phyloP scores from a whole-genome alignment of 2,329 filamentous ascomycete genomes.

The Myotisia sp. region DNA sequence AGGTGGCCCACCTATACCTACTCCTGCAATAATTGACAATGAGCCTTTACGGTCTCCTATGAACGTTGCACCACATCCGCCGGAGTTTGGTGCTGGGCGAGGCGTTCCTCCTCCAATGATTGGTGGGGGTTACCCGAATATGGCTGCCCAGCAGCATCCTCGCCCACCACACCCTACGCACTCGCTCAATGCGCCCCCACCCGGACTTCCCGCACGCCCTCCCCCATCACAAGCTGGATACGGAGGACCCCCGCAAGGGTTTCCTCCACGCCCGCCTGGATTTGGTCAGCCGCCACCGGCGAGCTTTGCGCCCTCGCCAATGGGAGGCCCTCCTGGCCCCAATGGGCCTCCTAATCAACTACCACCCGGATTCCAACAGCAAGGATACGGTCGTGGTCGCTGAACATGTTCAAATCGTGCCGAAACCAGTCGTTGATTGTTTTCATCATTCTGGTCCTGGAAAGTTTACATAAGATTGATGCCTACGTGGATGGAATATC shows the following conservation, averaged over 20 bases:
- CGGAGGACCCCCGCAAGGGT: constrained; percentile 43
- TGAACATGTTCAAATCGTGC: no score
- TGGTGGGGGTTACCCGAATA: constrained; percentile 28
- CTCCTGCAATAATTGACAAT: constrained; percentile 29
- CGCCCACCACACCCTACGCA: constrained; percentile 36
- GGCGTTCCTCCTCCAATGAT: constrained; percentile 22
- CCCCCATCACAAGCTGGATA: constrained; percentile 54
- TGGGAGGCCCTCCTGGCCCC: constrained; percentile 14
- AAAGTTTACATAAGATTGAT: no score
- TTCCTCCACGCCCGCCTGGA: constrained; percentile 24
- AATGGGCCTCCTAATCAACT: constrained; percentile 20
- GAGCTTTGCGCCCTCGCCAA: constrained; percentile 30
- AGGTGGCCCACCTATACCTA: constrained; percentile 19
- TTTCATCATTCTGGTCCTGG: no score
- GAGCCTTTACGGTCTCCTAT: constrained; percentile 25
- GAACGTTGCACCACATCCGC: constrained; percentile 15
- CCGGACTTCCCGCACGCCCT: constrained; percentile 52
- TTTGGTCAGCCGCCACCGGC: constrained; percentile 33
- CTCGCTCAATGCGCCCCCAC: constrained; percentile 33
- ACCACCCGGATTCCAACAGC: constrained; percentile 31
- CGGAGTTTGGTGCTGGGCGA: constrained; percentile 28
- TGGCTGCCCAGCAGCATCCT: constrained; percentile 36
- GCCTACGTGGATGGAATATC: no score
- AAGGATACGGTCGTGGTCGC: constrained; percentile 25
- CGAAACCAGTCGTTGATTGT: no score